Conservation (phyloP, 2,329 filamentous ascomycete species). For the Ascochyta koolunga region DNA sequence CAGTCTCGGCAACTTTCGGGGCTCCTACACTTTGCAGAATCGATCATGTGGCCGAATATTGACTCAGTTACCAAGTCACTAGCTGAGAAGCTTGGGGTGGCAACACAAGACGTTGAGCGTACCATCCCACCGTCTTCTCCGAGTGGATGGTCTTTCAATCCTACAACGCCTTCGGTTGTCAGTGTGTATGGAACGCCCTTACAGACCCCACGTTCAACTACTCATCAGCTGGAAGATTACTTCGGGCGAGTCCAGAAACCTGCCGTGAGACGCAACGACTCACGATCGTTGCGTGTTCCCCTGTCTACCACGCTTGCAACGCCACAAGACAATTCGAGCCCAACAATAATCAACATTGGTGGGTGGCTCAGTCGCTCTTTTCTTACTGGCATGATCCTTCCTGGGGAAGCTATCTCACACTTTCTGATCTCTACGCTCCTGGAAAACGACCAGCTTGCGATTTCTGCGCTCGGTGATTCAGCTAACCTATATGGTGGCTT, state of each 20-base stretch:
- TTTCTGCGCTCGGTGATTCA: conserved; percentile 56
- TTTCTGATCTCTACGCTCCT: conserved; percentile 62
- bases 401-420: conserved; percentile 60
- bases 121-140: conserved; percentile 24
- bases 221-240: conserved; percentile 40
- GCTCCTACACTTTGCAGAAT: conserved; percentile 57
- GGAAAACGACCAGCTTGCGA: conserved; percentile 60
- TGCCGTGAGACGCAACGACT: conserved; percentile 29
- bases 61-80: conserved; percentile 48
- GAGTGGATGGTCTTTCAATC: conserved; percentile 31
- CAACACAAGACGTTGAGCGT: conserved; percentile 20
- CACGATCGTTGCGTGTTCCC: conserved; percentile 39
- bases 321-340: conserved; percentile 20
- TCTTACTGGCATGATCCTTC: conserved; percentile 61
- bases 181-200: conserved; percentile 49
- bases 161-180: conserved; percentile 36
- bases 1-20: conserved; percentile 55
- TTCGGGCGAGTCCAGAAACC: conserved; percentile 42
- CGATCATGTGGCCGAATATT: conserved; percentile 57
- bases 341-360: conserved; percentile 43
- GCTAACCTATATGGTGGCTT: conserved; percentile 63
- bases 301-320: conserved; percentile 30
- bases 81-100: conserved; percentile 42
- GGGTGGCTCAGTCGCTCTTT: conserved; percentile 64
- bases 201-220: conserved; percentile 42